These are phyloP conservation scores for Gentiana straminea DNA, from an alignment of 257 asterid species.

Conservation along the genomic window DNA sequence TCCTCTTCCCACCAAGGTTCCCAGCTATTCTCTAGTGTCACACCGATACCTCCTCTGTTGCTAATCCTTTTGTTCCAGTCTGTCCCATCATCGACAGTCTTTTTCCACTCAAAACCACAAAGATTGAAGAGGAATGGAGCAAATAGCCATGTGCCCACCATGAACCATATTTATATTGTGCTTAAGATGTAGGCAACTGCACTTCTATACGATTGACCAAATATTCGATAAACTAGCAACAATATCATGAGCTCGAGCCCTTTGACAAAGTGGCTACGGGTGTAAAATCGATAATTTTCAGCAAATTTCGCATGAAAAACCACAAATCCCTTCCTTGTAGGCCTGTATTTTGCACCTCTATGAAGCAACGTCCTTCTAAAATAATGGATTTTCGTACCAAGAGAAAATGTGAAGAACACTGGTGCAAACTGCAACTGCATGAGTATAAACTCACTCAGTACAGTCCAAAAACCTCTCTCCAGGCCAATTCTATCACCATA, in stretches of 20 bases:
- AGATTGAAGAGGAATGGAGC: conserved; percentile 96
- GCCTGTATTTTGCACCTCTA: conserved; percentile 84
- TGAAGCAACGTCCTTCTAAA: conserved; percentile 84
- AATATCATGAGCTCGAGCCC: conserved; percentile 77
- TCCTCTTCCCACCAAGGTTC: conserved; percentile 99
- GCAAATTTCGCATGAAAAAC: conserved; percentile 92
- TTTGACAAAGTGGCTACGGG: conserved; percentile 90
- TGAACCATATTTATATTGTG: conserved; percentile 86
- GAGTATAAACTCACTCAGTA: conserved; percentile 74
- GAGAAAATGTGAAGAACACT: conserved; percentile 85
- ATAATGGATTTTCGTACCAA: conserved; percentile 84
- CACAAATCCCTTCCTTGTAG: conserved; percentile 87
- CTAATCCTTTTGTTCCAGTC: conserved; percentile 97
- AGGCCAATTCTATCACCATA: conserved; percentile 95
- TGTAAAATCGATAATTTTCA: conserved; percentile 76
- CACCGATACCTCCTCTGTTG: conserved; percentile 92
- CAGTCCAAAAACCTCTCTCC: conserved; percentile 80
- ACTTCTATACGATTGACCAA: conserved; percentile 58
- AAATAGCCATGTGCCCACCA: conserved; percentile 95
- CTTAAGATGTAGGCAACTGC: conserved; percentile 64
- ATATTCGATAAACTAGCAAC: conserved; percentile 68
- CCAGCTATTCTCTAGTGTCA: conserved; percentile 89
- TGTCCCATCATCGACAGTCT: conserved; percentile 91
- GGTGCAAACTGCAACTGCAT: conserved; percentile 94
- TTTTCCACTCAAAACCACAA: conserved; percentile 97